Evolutionary conservation across 805 yeast species (phyloP).

Genomic region (Metschnikowia dekortorum): DNA sequence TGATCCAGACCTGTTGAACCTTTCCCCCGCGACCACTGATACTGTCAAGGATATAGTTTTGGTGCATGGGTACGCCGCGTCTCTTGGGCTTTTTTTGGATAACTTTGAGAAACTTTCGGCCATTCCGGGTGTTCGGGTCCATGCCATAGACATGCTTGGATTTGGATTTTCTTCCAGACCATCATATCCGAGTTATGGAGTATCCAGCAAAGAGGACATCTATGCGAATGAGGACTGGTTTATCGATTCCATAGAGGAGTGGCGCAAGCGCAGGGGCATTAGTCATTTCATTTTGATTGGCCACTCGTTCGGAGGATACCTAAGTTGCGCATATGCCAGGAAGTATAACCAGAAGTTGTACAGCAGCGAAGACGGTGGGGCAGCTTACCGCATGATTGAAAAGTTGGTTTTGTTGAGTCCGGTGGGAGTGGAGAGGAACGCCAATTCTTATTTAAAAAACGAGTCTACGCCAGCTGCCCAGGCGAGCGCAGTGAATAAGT

Average conservation of each 20-base stretch:
- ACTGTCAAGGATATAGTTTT: constrained; percentile 55
- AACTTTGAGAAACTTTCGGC: constrained; percentile 51
- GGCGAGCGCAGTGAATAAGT: constrained; percentile 8
- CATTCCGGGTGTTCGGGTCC: constrained; percentile 54
- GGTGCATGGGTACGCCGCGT: constrained; percentile 92
- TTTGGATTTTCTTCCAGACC: constrained; percentile 68
- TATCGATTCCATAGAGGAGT: constrained; percentile 39
- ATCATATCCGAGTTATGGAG: constrained; percentile 29
- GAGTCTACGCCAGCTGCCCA: constrained; percentile 8
- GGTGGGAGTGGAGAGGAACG: constrained; percentile 39
- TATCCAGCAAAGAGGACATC: constrained; percentile 32
- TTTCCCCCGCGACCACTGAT: constrained; percentile 3
- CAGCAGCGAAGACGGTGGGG: constrained; percentile 17
- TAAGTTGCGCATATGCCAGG: constrained; percentile 39
- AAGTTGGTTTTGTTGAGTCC: constrained; percentile 41
- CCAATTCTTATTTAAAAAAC: constrained; percentile 25
- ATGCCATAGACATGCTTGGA: constrained; percentile 68
- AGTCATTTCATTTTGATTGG: constrained; percentile 36
- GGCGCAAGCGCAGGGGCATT: constrained; percentile 36
- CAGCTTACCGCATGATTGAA: constrained; percentile 24
- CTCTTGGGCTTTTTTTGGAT: constrained; percentile 73
- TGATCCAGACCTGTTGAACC: not conserved
- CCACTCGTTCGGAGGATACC: constrained; percentile 44
- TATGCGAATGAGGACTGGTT: constrained; percentile 40
- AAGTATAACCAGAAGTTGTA: constrained; percentile 30